Evolutionary conservation across 2,329 filamentous ascomycete genomes (phyloP).

Genomic region (Phaeosphaeriaceae sp.): DNA sequence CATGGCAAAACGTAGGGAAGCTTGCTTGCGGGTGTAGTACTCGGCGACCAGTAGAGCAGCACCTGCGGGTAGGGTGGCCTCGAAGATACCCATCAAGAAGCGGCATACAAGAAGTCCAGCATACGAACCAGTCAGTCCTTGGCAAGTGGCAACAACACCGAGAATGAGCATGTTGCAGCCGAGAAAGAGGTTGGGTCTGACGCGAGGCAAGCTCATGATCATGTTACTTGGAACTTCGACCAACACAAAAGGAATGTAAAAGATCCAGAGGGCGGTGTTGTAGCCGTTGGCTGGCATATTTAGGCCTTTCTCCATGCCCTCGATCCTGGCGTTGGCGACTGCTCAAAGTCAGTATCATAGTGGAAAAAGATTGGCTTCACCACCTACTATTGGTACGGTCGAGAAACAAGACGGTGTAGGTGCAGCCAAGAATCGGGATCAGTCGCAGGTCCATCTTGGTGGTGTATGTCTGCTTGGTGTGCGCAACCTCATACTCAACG

Average conservation of each 20-base stretch:
- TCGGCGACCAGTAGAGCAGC: conserved; percentile 37
- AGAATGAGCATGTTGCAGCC: conserved; percentile 78
- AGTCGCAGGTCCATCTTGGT: conserved; percentile 66
- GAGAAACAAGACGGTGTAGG: conserved; percentile 76
- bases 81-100: conserved; percentile 44
- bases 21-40: conserved; percentile 60
- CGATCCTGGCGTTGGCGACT: conserved; percentile 72
- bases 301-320: conserved; percentile 63
- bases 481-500: conserved; percentile 3
- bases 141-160: conserved; percentile 58
- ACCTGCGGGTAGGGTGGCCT: conserved; percentile 41
- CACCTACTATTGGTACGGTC: conserved; percentile 65
- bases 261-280: conserved; percentile 78
- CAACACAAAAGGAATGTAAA: conserved; percentile 83
- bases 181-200: conserved; percentile 78
- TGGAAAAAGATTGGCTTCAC: neutral
- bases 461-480: conserved; percentile 54
- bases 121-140: conserved; percentile 38
- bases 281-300: conserved; percentile 70
- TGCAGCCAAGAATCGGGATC: conserved; percentile 70
- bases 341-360: conserved; percentile 9
- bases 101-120: conserved; percentile 34
- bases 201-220: conserved; percentile 69
- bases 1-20: conserved; percentile 60
- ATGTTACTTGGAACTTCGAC: conserved; percentile 81